phyloP scores from a whole-genome alignment of 495 filamentous ascomycete genomes.

The Cudoniella acicularis region DNA sequence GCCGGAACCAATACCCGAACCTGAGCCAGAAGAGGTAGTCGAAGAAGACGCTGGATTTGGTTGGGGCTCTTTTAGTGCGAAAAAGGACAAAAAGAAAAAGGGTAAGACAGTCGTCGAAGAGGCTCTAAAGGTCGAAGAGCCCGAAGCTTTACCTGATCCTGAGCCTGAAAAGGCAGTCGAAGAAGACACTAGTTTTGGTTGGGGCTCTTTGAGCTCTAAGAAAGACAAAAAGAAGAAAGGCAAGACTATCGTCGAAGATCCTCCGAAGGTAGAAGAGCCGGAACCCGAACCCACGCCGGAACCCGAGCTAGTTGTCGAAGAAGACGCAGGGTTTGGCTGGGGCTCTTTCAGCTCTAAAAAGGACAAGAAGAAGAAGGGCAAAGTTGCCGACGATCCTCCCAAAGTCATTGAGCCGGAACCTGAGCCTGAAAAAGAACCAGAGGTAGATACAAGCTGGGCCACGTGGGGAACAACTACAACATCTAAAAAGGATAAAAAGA shows the following conservation, averaged over 20 bases:
- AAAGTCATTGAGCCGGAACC: conserved; percentile 9
- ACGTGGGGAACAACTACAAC: conserved; percentile 1
- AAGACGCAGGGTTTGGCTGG: not conserved
- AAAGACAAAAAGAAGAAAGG: conserved; percentile 15
- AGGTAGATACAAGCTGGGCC: conserved; percentile 1
- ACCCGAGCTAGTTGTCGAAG: not conserved
- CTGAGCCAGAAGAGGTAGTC: not conserved
- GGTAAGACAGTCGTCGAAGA: conserved; percentile 13
- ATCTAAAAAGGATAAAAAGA: conserved; percentile 22
- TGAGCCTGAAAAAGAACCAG: not conserved
- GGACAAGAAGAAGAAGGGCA: conserved; percentile 21
- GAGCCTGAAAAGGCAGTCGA: not conserved
- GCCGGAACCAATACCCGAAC: conserved; percentile 11
- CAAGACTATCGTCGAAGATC: conserved; percentile 15
- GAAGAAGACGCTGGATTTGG: not conserved
- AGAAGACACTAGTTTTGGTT: conserved; percentile 7
- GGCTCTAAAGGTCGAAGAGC: conserved; percentile 4
- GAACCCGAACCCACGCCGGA: conserved; percentile 12
- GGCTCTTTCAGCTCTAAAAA: conserved; percentile 6
- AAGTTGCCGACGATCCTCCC: conserved; percentile 8
- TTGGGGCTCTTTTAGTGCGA: not conserved
- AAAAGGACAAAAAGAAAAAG: conserved; percentile 22
- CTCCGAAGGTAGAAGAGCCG: conserved; percentile 14
- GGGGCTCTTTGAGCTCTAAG: conserved; percentile 10
- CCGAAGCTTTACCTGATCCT: no score